Evolutionary conservation across 2,329 filamentous ascomycete species (phyloP), one percentile per base, ranked within the genome.

Genomic region (Drechslera avenae): DNA sequence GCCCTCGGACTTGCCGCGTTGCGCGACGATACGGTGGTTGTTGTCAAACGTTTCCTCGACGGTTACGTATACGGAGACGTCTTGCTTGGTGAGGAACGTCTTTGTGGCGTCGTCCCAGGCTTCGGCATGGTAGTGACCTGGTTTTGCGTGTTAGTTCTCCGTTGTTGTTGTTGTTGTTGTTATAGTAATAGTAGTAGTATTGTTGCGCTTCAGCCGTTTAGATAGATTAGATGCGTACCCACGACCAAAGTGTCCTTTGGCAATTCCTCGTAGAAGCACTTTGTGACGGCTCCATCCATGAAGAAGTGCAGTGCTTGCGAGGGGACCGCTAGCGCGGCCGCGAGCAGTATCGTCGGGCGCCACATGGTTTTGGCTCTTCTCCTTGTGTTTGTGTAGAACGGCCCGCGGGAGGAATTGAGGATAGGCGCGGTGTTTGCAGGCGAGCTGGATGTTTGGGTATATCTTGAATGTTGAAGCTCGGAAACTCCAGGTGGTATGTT

Each of bases 31-130:
- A 58, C 92, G 91, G 83, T 99, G 94, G 80, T 97, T 88, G 76
- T 95, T 93, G 83, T 97, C 92, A 77, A 99, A 99, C 68, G 88
- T 84, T 81, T 99, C 94, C 84, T 97, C 92, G 50, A 97, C 93
- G 13, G 90, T 92, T 68, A 97, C 95, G 78, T 87, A 90, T 73
- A 97, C 88, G 77, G 83, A 87, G 56, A 96, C 80, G 59, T 87
- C 87, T 58, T 86, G 81, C 73, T 94, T 89, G 69, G 87, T 81
- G 45, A 81, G 76, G 84, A 90, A 97, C 43, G 78, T 73, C 62
- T 84, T 83, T 50, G 80, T 77, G 62, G 86, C 78, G 50, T 89
- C 83, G 75, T 94, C 87, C 79, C 85, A 94, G 74, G 95, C 89
- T 76, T 94, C 88, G 42, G 91, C 90, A 47, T 83, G 85, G 81